Conservation (phyloP, 2,329 filamentous ascomycete species). For the Paracoccidioides brasiliensis region DNA sequence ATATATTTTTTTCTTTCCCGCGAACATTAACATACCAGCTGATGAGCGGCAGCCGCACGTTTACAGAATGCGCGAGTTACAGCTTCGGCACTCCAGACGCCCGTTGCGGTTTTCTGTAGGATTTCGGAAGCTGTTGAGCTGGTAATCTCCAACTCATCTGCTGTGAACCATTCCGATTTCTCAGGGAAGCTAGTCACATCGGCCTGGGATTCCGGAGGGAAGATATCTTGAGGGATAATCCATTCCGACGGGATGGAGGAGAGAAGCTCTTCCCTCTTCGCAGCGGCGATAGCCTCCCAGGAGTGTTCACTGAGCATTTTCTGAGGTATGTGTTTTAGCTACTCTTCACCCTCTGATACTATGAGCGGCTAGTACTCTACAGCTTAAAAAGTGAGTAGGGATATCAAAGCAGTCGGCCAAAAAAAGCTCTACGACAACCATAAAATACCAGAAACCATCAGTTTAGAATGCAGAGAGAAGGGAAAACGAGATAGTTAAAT, state of each 20-base stretch:
- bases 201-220: constrained; percentile 7
- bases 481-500: too few species aligned
- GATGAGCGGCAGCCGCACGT: constrained; percentile 27
- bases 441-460: not conserved
- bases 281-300: constrained; percentile 23
- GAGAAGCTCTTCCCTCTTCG: constrained; percentile 28
- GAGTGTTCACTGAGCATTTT: constrained; percentile 7
- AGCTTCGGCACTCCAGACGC: constrained; percentile 11
- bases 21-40: constrained; percentile 9
- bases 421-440: not conserved
- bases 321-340: not conserved
- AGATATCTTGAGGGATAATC: constrained; percentile 18
- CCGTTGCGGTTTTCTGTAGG: constrained; percentile 9
- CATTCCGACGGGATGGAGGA: constrained; percentile 29
- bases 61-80: constrained; percentile 26
- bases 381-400: not conserved
- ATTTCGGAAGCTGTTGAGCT: constrained; percentile 6
- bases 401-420: not conserved
- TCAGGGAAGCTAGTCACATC: constrained; percentile 11
- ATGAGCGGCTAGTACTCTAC: not conserved
- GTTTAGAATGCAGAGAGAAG: not conserved
- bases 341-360: not conserved
- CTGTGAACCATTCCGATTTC: constrained; percentile 11
- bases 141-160: constrained; percentile 10
- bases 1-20: not conserved